Evolutionary conservation across 2,329 filamentous ascomycete genomes (phyloP), one percentile per base, ranked within the genome.

Genomic region (Coniella lustricola): DNA sequence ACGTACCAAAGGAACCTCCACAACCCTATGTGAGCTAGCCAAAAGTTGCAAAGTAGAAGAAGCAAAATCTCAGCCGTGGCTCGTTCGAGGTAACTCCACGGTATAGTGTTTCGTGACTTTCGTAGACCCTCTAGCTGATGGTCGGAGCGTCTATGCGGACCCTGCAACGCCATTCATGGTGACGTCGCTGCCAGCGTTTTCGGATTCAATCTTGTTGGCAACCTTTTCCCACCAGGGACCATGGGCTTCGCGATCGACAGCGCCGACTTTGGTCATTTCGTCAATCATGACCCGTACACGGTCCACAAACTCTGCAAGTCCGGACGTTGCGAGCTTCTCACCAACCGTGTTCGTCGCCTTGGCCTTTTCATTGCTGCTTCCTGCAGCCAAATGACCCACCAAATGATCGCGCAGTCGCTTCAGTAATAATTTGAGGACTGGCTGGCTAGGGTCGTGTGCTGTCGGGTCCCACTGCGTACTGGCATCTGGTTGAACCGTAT

Each of bases 231-330:
- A 90, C 83, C 84, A 88, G 37, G 68, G 60, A 12, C 78, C 78
- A 63, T 89, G 85, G 7, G 79, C 75, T 52, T 79, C 81, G 54
- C 82, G 74, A 60, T 90, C 85, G 4, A 89, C 81, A 4, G 69
- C 69, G 13, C 82, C 81, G 3, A 89, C 74, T 60, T 76, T 76
- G 36, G 77, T 74, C 51, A 90, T 67, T 59, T 83, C 73, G 31
- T 87, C 84, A 7, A 86, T 81, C 56, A 90, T 82, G 42, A 80
- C 79, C 29, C 82, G 73, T 13, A 90, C 80, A 52, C 76, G 78
- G 22, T 79, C 76, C 14, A 85, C 81, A 61, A 90, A 90, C 64
- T 90, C 86, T 0, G 82, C 82, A 49, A 90, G 66, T 0, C 86
- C 86, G 16, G 85, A 73, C 2, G 76, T 75, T 0, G 84, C 83